A percentile compares a stretch with the other conserved stretches of the same genome.
These are phyloP conservation scores for Ulota crispa DNA, from an alignment of 225 moss, liverwort and hornwort species.

Conservation along the genomic window DNA sequence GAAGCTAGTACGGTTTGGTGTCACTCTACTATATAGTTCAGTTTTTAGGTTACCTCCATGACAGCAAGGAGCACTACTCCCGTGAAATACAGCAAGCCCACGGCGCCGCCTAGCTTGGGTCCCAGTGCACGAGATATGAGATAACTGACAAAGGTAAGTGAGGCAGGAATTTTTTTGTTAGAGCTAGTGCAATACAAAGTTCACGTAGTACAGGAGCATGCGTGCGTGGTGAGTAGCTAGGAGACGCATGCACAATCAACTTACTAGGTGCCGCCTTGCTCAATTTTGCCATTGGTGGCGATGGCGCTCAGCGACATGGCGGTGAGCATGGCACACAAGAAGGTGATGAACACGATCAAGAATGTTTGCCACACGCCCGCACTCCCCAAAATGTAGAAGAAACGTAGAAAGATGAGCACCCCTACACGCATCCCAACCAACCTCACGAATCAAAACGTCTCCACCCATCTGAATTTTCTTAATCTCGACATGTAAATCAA, in stretches of 20 bases:
- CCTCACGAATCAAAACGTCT: not conserved
- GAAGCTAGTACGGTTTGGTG: too few species aligned
- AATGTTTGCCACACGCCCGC: conserved; percentile 96
- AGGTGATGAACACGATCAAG: conserved; percentile 71
- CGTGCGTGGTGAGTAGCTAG: not conserved
- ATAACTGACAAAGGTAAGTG: conserved; percentile 50
- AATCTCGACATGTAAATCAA: too few species aligned
- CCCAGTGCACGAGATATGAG: conserved; percentile 91
- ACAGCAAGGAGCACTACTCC: conserved; percentile 83
- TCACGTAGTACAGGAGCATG: too few species aligned
- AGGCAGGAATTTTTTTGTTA: not conserved
- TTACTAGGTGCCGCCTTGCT: conserved; percentile 99
- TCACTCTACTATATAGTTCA: not conserved
- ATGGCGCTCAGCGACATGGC: conserved; percentile 87
- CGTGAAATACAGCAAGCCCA: conserved; percentile 81
- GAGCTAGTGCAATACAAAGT: not conserved
- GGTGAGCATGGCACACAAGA: conserved; percentile 79
- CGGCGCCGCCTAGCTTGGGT: conserved; percentile 84
- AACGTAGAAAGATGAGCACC: conserved; percentile 89
- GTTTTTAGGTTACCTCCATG: conserved; percentile 62
- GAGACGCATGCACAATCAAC: not conserved
- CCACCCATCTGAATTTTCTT: too few species aligned
- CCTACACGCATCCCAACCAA: conserved; percentile 38
- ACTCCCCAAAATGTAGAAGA: conserved; percentile 92
- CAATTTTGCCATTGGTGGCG: conserved; percentile 95